Conservation (phyloP, 176 grass and related monocot species). For the Thalia dealbata region DNA sequence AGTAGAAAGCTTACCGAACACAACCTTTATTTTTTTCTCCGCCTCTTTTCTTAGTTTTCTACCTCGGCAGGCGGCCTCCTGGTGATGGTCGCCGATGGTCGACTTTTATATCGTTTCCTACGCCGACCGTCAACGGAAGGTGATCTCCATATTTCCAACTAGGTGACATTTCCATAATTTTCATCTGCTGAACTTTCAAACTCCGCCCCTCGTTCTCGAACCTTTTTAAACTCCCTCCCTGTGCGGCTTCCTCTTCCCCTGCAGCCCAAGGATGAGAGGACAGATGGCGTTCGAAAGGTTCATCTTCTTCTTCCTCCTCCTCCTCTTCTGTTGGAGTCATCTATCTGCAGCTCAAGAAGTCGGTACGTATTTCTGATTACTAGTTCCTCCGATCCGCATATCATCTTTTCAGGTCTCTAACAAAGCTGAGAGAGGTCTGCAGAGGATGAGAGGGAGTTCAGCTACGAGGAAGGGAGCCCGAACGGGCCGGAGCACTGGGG, state of each 20-base stretch:
- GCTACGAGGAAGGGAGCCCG: slow-evolving; percentile 28
- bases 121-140: too few relatives aligned
- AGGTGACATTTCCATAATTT: too few relatives aligned
- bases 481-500: slow-evolving; percentile 64
- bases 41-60: too few relatives aligned
- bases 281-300: not conserved
- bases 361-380: not conserved
- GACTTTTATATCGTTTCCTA: too few relatives aligned
- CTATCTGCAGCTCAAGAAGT: not conserved
- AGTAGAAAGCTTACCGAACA: too few relatives aligned
- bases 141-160: too few relatives aligned
- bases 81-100: too few relatives aligned
- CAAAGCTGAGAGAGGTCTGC: not conserved
- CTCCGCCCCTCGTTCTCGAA: too few relatives aligned
- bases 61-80: too few relatives aligned
- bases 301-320: not conserved
- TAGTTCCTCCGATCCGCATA: not conserved
- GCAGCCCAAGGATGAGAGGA: not conserved
- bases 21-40: too few relatives aligned
- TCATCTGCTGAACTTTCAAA: too few relatives aligned
- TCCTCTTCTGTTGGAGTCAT: not conserved
- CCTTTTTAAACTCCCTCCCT: not conserved
- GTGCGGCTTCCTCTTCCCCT: not conserved
- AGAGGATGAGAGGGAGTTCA: slow-evolving; percentile 55
- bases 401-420: not conserved